These are phyloP conservation scores for Niebla homalea DNA, from an alignment of 495 filamentous ascomycete species.

Conservation along the genomic window DNA sequence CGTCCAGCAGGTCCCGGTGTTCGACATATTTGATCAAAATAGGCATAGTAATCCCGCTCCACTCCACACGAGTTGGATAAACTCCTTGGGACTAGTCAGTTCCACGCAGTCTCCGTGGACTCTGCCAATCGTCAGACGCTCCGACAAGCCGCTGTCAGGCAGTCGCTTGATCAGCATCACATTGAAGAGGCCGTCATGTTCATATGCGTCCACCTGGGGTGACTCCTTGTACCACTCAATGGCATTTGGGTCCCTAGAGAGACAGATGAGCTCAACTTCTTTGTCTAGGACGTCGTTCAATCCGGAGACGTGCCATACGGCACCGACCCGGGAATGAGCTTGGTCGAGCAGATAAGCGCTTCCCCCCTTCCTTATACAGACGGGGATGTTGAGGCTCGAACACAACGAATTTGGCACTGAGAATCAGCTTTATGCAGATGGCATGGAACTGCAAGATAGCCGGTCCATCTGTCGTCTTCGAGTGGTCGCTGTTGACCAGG, in stretches of 20 bases:
- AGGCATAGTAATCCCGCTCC: too few species aligned
- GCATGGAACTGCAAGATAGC: background rate
- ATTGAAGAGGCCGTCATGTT: background rate
- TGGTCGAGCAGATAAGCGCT: background rate
- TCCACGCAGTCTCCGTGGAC: background rate
- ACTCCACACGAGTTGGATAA: too few species aligned
- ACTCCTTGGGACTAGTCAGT: too few species aligned
- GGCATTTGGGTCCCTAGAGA: background rate
- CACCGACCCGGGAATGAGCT: background rate
- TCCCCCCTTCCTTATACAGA: background rate
- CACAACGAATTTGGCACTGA: background rate
- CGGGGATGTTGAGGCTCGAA: background rate
- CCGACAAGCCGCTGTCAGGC: background rate
- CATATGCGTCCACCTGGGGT: background rate
- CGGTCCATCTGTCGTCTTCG: constrained; percentile 2
- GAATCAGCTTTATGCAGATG: background rate
- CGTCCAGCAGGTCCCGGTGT: too few species aligned
- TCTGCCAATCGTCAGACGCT: background rate
- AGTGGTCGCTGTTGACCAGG: background rate
- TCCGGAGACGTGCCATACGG: constrained; percentile 1
- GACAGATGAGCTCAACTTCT: background rate
- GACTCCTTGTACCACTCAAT: background rate
- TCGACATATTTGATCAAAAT: too few species aligned
- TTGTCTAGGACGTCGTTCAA: background rate
- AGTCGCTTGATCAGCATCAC: constrained; percentile 7